A percentile compares a stretch with the other conserved stretches of the same genome.
phyloP scores from a whole-genome alignment of 176 grass and related monocot genomes.

The Musa itinerans region DNA sequence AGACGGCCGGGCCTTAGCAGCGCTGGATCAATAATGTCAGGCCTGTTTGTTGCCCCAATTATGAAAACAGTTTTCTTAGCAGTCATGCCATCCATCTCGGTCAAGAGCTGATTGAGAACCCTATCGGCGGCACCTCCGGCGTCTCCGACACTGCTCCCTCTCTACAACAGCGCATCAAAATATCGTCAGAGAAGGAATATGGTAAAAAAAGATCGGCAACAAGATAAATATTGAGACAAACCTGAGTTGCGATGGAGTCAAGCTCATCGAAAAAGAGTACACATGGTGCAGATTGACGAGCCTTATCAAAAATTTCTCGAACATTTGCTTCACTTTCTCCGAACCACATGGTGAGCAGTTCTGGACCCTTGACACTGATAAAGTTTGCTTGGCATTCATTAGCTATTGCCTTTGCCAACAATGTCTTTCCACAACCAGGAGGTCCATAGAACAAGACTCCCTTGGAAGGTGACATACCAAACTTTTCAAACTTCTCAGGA shows the following conservation, averaged over 20 bases:
- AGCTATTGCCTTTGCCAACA: slow-evolving; percentile 55
- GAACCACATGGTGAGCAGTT: too few species aligned
- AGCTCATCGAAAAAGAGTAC: slow-evolving; percentile 71
- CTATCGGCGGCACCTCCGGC: slow-evolving; percentile 26
- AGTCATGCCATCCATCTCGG: slow-evolving; percentile 64
- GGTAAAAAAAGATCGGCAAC: not conserved
- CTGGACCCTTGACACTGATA: slow-evolving; percentile 46
- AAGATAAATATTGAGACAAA: not conserved
- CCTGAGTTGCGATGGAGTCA: slow-evolving; percentile 47
- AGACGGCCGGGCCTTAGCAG: slow-evolving; percentile 52
- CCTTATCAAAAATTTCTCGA: too few species aligned
- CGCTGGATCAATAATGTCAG: slow-evolving; percentile 31
- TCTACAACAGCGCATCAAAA: slow-evolving; percentile 3
- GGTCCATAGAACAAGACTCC: slow-evolving; percentile 23
- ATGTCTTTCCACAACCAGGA: slow-evolving; percentile 49
- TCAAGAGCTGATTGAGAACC: not conserved
- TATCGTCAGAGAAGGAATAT: not conserved
- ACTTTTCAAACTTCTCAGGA: too few species aligned
- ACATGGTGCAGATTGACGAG: not conserved
- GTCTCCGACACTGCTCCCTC: slow-evolving; percentile 38
- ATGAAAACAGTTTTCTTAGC: slow-evolving; percentile 68
- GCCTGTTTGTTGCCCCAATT: slow-evolving; percentile 39
- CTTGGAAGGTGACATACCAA: too few species aligned
- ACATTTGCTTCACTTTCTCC: too few species aligned
- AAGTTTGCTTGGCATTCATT: slow-evolving; percentile 75